phyloP scores from a whole-genome alignment of 768 basidiomycete genomes.

The Tricholoma saponaceum region DNA sequence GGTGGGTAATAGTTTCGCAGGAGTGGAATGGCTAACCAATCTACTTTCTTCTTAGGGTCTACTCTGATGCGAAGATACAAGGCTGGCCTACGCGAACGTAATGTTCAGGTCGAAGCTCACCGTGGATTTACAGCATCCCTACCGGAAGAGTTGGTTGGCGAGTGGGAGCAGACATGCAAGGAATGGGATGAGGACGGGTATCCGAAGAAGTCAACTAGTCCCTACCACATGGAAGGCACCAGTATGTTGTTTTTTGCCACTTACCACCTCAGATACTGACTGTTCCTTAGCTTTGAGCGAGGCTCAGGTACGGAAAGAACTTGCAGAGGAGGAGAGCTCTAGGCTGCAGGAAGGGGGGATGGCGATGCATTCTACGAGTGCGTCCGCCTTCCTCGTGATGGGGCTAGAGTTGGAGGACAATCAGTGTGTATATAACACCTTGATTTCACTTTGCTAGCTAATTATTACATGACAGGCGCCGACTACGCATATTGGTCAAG shows the following conservation, averaged over 20 bases:
- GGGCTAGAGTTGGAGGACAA: background rate
- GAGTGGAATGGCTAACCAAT: no score
- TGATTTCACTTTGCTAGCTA: background rate
- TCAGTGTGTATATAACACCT: background rate
- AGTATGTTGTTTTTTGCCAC: background rate
- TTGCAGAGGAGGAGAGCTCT: background rate
- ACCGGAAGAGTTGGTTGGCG: background rate
- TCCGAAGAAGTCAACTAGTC: background rate
- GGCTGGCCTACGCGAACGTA: no score
- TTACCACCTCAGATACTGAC: background rate
- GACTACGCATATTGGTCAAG: background rate
- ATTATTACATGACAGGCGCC: background rate
- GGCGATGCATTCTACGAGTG: background rate
- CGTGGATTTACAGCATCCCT: background rate
- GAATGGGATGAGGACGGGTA: background rate
- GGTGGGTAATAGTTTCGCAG: no score
- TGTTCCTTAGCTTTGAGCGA: background rate
- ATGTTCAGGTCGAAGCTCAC: background rate
- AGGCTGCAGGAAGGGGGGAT: background rate
- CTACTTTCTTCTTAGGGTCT: no score
- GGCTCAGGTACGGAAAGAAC: background rate
- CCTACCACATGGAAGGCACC: background rate
- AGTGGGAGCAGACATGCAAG: background rate
- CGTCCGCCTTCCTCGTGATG: background rate
- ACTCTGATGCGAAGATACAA: no score